A percentile compares a stretch with the other conserved stretches of the same genome.
These are phyloP conservation scores for Halophytophthora polymorphica DNA, from an alignment of 352 stramenopile species.

Conservation along the genomic window DNA sequence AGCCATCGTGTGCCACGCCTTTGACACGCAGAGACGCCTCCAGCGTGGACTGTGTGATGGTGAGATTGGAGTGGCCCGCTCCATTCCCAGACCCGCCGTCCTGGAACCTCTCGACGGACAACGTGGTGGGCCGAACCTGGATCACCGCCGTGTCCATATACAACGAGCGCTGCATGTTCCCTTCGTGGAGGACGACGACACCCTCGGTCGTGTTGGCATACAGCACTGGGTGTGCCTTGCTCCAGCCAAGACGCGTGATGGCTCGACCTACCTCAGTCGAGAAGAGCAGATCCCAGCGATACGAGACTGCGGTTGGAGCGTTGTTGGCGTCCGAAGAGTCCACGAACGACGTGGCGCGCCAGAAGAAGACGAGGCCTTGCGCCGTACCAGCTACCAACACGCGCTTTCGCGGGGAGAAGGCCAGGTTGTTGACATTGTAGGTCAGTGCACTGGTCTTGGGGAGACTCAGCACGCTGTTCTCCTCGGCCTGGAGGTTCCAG, in stretches of 20 bases:
- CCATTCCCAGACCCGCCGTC: constrained; percentile 26
- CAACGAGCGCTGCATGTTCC: constrained; percentile 79
- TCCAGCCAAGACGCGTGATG: constrained; percentile 71
- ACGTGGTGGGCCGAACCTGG: constrained; percentile 63
- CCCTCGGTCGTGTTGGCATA: constrained; percentile 69
- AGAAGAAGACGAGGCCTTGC: constrained; percentile 87
- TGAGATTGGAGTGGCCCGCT: constrained; percentile 23
- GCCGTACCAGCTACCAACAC: constrained; percentile 86
- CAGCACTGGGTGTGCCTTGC: constrained; percentile 50
- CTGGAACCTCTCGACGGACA: constrained; percentile 77
- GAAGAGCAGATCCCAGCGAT: constrained; percentile 75
- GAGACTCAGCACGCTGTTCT: constrained; percentile 91
- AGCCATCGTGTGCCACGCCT: constrained; percentile 77
- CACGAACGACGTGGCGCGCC: constrained; percentile 68
- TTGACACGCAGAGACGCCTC: constrained; percentile 77
- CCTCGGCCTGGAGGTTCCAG: constrained; percentile 89
- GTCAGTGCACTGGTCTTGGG: constrained; percentile 36
- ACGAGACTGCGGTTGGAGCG: constrained; percentile 21
- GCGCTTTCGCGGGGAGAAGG: constrained; percentile 87
- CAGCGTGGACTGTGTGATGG: constrained; percentile 59
- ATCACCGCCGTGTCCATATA: constrained; percentile 83
- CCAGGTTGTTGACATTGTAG: constrained; percentile 82
- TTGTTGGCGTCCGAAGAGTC: constrained; percentile 11
- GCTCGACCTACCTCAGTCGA: constrained; percentile 43
- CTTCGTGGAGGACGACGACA: constrained; percentile 83